phyloP scores from a whole-genome alignment of 805 yeast genomes.

The Wickerhamiella alocasiicola region DNA sequence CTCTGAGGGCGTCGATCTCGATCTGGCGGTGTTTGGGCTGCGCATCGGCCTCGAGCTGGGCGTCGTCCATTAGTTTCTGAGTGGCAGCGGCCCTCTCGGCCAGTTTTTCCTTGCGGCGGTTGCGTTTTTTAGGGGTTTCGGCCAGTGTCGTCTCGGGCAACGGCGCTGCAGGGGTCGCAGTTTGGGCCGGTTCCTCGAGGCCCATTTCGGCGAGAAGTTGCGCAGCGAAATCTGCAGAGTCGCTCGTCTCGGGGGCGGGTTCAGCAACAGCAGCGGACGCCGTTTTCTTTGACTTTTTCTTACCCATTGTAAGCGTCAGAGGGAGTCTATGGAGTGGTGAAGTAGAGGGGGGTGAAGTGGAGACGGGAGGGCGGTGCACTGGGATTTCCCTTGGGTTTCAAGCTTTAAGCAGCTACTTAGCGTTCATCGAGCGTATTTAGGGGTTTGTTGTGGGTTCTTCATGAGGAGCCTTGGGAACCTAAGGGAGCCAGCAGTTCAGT shows the following conservation, averaged over 20 bases:
- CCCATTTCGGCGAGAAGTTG: slow-evolving; percentile 48
- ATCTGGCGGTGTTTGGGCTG: slow-evolving; percentile 57
- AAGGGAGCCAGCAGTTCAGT: too few relatives aligned
- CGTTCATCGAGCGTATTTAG: too few relatives aligned
- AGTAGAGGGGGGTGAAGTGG: too few relatives aligned
- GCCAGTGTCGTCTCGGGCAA: slow-evolving; percentile 13
- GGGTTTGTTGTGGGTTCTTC: too few relatives aligned
- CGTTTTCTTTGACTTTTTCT: slow-evolving; percentile 6
- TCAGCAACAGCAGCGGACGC: neutral
- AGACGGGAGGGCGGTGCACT: too few relatives aligned
- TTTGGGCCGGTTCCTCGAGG: slow-evolving; percentile 23
- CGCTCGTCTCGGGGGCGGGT: slow-evolving; percentile 17
- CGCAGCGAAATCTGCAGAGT: slow-evolving; percentile 44
- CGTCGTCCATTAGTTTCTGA: slow-evolving; percentile 50
- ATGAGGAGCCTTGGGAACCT: too few relatives aligned
- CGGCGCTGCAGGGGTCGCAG: slow-evolving; percentile 6
- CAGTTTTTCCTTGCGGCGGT: slow-evolving; percentile 73
- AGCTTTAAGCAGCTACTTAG: too few relatives aligned
- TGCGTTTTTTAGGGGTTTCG: slow-evolving; percentile 37
- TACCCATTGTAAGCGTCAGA: too few relatives aligned
- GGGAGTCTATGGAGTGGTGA: too few relatives aligned
- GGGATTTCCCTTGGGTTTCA: too few relatives aligned
- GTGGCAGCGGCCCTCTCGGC: slow-evolving; percentile 65
- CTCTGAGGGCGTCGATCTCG: slow-evolving; percentile 55
- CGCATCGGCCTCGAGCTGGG: slow-evolving; percentile 52